Evolutionary conservation across 495 filamentous ascomycete genomes (phyloP), one percentile per base, ranked within the genome.

Genomic region (Hamigera avellanea): DNA sequence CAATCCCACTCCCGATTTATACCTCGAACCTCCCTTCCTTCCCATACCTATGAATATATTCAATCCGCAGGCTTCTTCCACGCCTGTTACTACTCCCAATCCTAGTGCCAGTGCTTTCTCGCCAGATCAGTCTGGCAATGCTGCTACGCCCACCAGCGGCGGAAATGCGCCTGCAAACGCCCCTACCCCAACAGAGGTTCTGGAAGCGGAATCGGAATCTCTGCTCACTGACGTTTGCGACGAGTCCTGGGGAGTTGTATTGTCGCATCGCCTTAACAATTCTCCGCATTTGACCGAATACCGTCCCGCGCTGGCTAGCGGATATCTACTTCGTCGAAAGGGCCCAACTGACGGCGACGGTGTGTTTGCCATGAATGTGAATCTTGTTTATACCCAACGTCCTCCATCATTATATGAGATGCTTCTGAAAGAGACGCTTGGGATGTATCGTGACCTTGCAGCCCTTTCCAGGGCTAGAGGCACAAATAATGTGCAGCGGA

Each of bases 211-310:
- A 33, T 66, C 72, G 0, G 84, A 93, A 29, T 71, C 83, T 6
- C 70, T 78, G 12, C 71, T 98, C 6, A 58, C 83, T 4, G 88
- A 96, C 49, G 51, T 76, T 19, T 73, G 73, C 14, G 88, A 96
- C 37, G 80, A 87, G 36, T 81, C 76, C 2, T 95, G 84, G 83
- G 79, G 76, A 18, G 72, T 86, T 14, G 59, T 94, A 12, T 62
- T 87, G 30, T 64, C 61, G 0, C 80, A 87, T 52, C 70, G 79
- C n/a, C 68, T 85, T 13, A 78, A 79, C 53, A 79, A 75, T 45
- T 76, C 77, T 2, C 58, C 67, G 1, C 75, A 75, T 8, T 54
- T 80, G 14, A 70, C 70, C 5, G 78, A 83, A 36, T 70, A 77
- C 41, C 72, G 70, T 35, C 75, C 78, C 15, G 67, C 73, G 3